Base-by-base conservation (phyloP, 164 flowering plant genomes). In the Magnolia sinica region DNA sequence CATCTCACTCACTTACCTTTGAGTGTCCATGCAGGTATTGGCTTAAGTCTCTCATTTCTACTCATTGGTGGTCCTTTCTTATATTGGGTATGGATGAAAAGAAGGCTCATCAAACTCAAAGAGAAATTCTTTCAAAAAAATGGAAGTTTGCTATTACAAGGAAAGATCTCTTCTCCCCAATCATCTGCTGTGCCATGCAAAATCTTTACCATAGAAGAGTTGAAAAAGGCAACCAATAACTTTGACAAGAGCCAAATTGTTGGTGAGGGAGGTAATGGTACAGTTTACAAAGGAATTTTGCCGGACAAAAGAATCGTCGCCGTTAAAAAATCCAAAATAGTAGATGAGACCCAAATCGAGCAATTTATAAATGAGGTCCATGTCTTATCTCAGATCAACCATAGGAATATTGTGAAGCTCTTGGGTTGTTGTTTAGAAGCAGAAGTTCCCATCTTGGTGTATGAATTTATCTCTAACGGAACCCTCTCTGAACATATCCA, bases 201-300 rank as follows among this genome's bases (percentile, higher is more conserved):
- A 49, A 73, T 73, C 31, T 73, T 61, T 49, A 24, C 66, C 3
- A 29, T 11, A 20, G 77, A 74, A 20, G 80, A 80, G 51, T 20
- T 80, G n/a, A 29, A 76, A 64, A 68, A 22, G 61, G 79, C 79
- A 27, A 76, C 76, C 7, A 73, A 80, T 24, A 77, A 74, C 68
- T 81, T 50, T 55, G 49, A 71, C 19, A 65, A 72, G 27, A 65
- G 29, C 61, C 23, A 27, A 19, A 73, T 80, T 9, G 10, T 80
- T 11, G 80, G 80, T 8, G 31, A 71, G 52, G 83, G 83, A 67
- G 77, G 76, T 3, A 74, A 68, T 24, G 80, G 79, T 13, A 81
- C 68, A 52, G 82, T 80, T 52, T 76, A 76, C 63, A 80, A 74
- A 51, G 79, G 77, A 29, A 70, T 80, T 58, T 63, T 80, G 20